Conservation (phyloP, 805 yeast genomes). For the Kazachstania africana region DNA sequence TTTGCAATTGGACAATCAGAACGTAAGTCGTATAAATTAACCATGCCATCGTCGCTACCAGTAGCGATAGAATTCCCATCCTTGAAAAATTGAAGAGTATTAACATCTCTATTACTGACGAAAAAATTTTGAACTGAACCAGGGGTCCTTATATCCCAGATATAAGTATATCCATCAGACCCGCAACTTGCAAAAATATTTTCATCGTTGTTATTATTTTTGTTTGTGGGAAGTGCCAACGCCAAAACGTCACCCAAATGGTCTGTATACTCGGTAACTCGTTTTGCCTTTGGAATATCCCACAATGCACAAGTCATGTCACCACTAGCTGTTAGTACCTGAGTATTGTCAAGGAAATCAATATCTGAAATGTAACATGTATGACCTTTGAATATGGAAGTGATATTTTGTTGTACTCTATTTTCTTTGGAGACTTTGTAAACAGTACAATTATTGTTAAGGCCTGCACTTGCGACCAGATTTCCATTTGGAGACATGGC, state of each 20-base stretch:
- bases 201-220: constrained; percentile 10
- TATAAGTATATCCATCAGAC: constrained; percentile 53
- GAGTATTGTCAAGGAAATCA: constrained; percentile 47
- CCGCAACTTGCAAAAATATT: constrained; percentile 48
- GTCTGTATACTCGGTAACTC: constrained; percentile 43
- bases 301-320: constrained; percentile 71
- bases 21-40: constrained; percentile 63
- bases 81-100: constrained; percentile 50
- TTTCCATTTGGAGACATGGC: constrained; percentile 57
- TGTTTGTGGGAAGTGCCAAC: constrained; percentile 25
- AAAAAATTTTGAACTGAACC: constrained; percentile 38
- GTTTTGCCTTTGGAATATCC: constrained; percentile 58
- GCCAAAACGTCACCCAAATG: constrained; percentile 65
- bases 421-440: constrained; percentile 35
- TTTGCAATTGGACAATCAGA: constrained; percentile 56
- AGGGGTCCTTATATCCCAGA: constrained; percentile 54
- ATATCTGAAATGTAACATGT: constrained; percentile 70
- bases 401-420: constrained; percentile 31
- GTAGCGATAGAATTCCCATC: constrained; percentile 58
- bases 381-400: constrained; percentile 63
- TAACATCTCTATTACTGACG: constrained; percentile 54
- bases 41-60: constrained; percentile 70
- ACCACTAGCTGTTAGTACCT: constrained; percentile 62
- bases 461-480: constrained; percentile 69
- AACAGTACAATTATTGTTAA: constrained; percentile 68